Percentiles rank a stretch among this genome's conserved stretches.
phyloP scores from a whole-genome alignment of 176 grass and related monocot genomes.

The Leersia perrieri region DNA sequence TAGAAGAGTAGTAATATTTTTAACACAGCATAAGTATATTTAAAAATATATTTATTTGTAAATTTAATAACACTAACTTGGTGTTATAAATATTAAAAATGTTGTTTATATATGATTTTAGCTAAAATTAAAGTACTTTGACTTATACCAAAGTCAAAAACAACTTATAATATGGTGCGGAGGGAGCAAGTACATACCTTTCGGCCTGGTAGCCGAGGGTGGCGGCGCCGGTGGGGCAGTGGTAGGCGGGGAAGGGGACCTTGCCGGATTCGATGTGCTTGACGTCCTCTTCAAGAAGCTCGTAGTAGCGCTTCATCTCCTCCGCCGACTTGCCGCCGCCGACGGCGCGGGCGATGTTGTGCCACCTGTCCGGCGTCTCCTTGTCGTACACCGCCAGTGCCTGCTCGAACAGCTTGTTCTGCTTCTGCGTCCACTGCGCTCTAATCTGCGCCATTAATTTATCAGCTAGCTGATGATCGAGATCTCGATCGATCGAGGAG shows the following conservation, averaged over 20 bases:
- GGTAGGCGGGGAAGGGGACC: slow-evolving; percentile 61
- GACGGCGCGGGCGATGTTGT: slow-evolving; percentile 66
- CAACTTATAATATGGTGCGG: no score
- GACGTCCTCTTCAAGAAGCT: slow-evolving; percentile 58
- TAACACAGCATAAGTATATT: no score
- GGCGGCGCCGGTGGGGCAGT: background rate
- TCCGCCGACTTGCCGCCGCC: slow-evolving; percentile 70
- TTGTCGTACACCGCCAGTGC: slow-evolving; percentile 68
- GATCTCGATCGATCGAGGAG: no score
- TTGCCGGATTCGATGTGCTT: slow-evolving; percentile 63
- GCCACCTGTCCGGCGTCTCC: slow-evolving; percentile 73
- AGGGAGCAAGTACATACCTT: slow-evolving; percentile 42
- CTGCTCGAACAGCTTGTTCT: slow-evolving; percentile 86
- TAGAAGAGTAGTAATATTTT: no score
- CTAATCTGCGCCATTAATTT: slow-evolving; percentile 40
- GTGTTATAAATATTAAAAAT: no score
- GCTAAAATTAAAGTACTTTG: no score
- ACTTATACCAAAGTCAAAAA: no score
- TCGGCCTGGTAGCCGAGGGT: slow-evolving; percentile 44
- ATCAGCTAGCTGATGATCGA: no score
- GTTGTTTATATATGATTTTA: no score
- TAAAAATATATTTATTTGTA: no score
- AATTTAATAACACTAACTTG: no score
- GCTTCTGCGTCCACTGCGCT: slow-evolving; percentile 50
- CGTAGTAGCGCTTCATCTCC: slow-evolving; percentile 61